Evolutionary conservation across 225 moss, liverwort and hornwort species (phyloP).

Genomic region (Marchantia polymorpha): DNA sequence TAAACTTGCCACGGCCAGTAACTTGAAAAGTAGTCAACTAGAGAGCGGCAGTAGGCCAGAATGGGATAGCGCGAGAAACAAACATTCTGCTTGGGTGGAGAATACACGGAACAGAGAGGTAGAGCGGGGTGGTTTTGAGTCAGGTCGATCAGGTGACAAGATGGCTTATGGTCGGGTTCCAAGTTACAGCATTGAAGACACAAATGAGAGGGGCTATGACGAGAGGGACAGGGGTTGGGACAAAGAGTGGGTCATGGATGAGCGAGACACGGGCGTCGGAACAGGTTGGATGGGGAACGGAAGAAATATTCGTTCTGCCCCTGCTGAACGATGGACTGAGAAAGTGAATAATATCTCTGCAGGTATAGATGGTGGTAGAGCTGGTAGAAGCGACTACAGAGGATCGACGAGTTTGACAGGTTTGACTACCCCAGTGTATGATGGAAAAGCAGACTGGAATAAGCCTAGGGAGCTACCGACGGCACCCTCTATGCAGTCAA

Average conservation of each 20-base stretch:
- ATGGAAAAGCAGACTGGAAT: slow-evolving; percentile 65
- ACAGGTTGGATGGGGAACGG: slow-evolving; percentile 61
- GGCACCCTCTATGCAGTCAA: slow-evolving; percentile 29
- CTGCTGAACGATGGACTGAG: slow-evolving; percentile 45
- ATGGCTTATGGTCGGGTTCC: slow-evolving; percentile 41
- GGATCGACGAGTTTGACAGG: slow-evolving; percentile 29
- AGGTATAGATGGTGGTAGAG: slow-evolving; percentile 45
- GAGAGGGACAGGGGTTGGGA: slow-evolving; percentile 71
- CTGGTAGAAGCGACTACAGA: slow-evolving; percentile 48
- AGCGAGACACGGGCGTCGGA: slow-evolving; percentile 39
- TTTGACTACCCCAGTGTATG: slow-evolving; percentile 58
- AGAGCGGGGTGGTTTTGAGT: slow-evolving; percentile 49
- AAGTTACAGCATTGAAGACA: slow-evolving; percentile 41
- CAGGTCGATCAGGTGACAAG: slow-evolving; percentile 57
- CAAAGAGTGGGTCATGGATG: slow-evolving; percentile 59
- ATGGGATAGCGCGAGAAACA: slow-evolving; percentile 46
- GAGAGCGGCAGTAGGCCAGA: slow-evolving; percentile 39
- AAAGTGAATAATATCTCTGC: slow-evolving; percentile 44
- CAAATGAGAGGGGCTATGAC: slow-evolving; percentile 40
- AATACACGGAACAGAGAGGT: slow-evolving; percentile 49
- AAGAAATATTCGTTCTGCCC: slow-evolving; percentile 37
- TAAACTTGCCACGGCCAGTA: slow-evolving; percentile 33
- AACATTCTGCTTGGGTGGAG: slow-evolving; percentile 55
- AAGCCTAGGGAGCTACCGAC: slow-evolving; percentile 40
- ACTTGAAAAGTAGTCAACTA: slow-evolving; percentile 48